Evolutionary conservation across 345 rosid species (phyloP).

Genomic region (Psidium friedrichsthalianum): DNA sequence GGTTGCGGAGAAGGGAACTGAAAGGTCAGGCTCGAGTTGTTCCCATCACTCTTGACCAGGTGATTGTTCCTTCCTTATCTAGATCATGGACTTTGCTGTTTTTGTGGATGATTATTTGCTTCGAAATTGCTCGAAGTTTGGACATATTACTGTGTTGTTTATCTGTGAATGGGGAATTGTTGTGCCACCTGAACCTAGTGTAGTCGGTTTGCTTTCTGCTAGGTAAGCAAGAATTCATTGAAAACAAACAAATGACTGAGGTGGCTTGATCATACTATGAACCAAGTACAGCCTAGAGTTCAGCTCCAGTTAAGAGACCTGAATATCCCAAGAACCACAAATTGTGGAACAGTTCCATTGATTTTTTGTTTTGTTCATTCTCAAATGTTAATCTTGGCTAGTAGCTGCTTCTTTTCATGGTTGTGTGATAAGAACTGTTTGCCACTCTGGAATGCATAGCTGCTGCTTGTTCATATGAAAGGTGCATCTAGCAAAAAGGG

Average conservation of each 20-base stretch:
- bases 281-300: neutral
- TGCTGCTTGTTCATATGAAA: neutral
- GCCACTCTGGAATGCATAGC: neutral
- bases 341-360: neutral
- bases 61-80: neutral
- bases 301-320: neutral
- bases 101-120: neutral
- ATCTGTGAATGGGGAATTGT: neutral
- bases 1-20: conserved; percentile 65
- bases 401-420: neutral
- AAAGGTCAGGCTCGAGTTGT: conserved; percentile 66
- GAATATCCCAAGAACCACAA: neutral
- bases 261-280: neutral
- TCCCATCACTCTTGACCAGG: conserved; percentile 92
- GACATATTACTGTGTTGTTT: neutral
- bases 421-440: neutral
- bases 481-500: neutral
- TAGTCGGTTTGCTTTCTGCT: neutral
- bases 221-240: neutral
- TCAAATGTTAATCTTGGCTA: neutral
- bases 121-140: neutral
- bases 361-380: neutral
- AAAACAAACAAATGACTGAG: neutral
- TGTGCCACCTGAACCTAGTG: neutral
- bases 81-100: neutral